These are phyloP conservation scores for Penicillium hesseltinei DNA, from an alignment of 2,329 filamentous ascomycete genomes.

Conservation along the genomic window DNA sequence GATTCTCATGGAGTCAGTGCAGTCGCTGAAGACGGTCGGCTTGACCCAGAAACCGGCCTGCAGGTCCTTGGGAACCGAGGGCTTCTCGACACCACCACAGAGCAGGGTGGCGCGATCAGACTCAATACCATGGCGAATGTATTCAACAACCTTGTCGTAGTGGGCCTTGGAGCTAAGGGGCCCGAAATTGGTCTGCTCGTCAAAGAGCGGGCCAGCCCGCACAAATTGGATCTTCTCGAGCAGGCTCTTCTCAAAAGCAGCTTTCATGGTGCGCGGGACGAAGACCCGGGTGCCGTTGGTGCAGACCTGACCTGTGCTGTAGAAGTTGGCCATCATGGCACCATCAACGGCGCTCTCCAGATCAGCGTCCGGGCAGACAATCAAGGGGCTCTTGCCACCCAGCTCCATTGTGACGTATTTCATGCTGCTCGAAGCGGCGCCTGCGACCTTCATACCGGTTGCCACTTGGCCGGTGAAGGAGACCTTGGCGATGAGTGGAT, in stretches of 20 bases:
- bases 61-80: conserved; percentile 53
- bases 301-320: conserved; percentile 86
- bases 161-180: conserved; percentile 75
- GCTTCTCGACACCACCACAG: conserved; percentile 65
- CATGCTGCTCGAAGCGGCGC: conserved; percentile 71
- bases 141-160: conserved; percentile 72
- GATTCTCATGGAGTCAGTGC: conserved; percentile 77
- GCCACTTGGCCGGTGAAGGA: conserved; percentile 86
- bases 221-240: conserved; percentile 68
- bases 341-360: conserved; percentile 79
- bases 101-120: conserved; percentile 71
- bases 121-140: conserved; percentile 73
- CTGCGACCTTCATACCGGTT: conserved; percentile 79
- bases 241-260: conserved; percentile 65
- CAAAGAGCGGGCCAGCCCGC: conserved; percentile 70
- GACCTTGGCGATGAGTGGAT: conserved; percentile 75
- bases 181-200: conserved; percentile 75
- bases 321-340: conserved; percentile 93
- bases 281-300: conserved; percentile 91
- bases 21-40: conserved; percentile 83
- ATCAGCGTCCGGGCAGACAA: conserved; percentile 77
- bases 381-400: conserved; percentile 78
- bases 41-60: conserved; percentile 75
- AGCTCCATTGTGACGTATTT: conserved; percentile 93
- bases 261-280: conserved; percentile 65